phyloP scores from a whole-genome alignment of 2,329 filamentous ascomycete genomes.

The Elsinoe arachidis region DNA sequence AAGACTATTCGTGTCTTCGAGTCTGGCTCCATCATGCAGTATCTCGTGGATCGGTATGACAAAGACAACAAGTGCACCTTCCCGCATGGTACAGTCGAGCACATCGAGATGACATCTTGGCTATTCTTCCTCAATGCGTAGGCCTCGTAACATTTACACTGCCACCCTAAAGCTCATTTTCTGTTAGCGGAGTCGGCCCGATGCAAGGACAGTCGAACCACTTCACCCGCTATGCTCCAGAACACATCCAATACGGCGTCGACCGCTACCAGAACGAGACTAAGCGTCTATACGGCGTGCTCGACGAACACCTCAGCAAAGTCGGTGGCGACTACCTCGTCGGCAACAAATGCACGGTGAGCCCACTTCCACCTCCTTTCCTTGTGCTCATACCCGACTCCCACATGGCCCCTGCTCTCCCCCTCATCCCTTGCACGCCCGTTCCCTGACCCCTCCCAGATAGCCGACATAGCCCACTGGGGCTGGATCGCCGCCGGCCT shows the following conservation, averaged over 20 bases:
- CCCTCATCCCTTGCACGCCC: too few species aligned
- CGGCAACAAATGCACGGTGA: slow-evolving; percentile 54
- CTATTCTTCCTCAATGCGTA: slow-evolving; percentile 63
- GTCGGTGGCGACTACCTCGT: slow-evolving; percentile 40
- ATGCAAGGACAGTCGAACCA: slow-evolving; percentile 63
- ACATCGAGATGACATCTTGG: slow-evolving; percentile 71
- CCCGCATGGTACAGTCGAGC: slow-evolving; percentile 61
- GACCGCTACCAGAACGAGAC: slow-evolving; percentile 78
- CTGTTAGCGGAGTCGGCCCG: slow-evolving; percentile 29
- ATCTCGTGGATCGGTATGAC: slow-evolving; percentile 75
- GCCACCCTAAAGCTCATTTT: too few species aligned
- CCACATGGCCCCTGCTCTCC: not conserved
- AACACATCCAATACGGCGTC: slow-evolving; percentile 74
- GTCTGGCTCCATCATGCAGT: slow-evolving; percentile 71
- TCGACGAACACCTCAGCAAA: slow-evolving; percentile 59
- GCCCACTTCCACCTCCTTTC: not conserved
- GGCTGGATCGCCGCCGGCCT: slow-evolving; percentile 61
- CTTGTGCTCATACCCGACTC: too few species aligned
- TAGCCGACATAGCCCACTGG: slow-evolving; percentile 70
- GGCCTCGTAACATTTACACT: too few species aligned
- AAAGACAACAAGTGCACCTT: slow-evolving; percentile 74
- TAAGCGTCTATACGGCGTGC: slow-evolving; percentile 67
- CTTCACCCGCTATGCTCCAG: slow-evolving; percentile 72
- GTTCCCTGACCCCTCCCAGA: slow-evolving; percentile 6
- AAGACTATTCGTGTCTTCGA: slow-evolving; percentile 78